Evolutionary conservation across 2,329 filamentous ascomycete species (phyloP).

Genomic region (Huntiella abstrusa): DNA sequence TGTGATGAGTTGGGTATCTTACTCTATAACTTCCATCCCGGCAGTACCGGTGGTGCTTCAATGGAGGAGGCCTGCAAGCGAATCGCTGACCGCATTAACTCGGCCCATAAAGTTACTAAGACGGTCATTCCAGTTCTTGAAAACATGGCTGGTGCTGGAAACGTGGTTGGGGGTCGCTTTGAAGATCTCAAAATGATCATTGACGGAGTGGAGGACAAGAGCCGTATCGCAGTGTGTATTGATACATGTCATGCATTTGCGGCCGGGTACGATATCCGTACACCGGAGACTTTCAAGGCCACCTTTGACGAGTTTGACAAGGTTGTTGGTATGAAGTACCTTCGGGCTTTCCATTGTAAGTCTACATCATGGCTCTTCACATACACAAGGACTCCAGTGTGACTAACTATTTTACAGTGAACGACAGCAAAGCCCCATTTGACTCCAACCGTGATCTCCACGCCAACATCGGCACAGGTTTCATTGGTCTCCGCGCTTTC

Average conservation of each 20-base stretch:
- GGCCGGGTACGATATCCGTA: conserved; percentile 75
- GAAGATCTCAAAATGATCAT: conserved; percentile 80
- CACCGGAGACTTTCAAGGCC: conserved; percentile 49
- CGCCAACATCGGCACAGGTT: conserved; percentile 91
- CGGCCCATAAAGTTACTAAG: conserved; percentile 56
- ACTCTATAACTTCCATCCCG: conserved; percentile 97
- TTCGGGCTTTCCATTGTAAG: conserved; percentile 58
- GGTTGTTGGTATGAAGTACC: conserved; percentile 57
- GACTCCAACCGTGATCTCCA: conserved; percentile 71
- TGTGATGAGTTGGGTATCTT: conserved; percentile 73
- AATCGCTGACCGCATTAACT: conserved; percentile 68
- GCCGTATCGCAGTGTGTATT: conserved; percentile 77
- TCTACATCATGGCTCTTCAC: background rate
- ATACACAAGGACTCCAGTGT: background rate
- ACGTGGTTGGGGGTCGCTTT: conserved; percentile 69
- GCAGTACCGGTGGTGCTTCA: conserved; percentile 48
- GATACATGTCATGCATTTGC: conserved; percentile 96
- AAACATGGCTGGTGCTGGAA: conserved; percentile 86
- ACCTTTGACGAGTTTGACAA: conserved; percentile 63
- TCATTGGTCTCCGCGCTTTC: conserved; percentile 76
- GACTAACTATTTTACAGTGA: conserved; percentile 33
- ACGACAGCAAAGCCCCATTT: conserved; percentile 87
- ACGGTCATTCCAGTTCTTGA: conserved; percentile 72
- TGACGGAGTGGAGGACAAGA: conserved; percentile 56
- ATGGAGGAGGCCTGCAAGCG: conserved; percentile 53